Evolutionary conservation across 176 grass and related monocot species (phyloP).

Genomic region (Metroxylon sagu): DNA sequence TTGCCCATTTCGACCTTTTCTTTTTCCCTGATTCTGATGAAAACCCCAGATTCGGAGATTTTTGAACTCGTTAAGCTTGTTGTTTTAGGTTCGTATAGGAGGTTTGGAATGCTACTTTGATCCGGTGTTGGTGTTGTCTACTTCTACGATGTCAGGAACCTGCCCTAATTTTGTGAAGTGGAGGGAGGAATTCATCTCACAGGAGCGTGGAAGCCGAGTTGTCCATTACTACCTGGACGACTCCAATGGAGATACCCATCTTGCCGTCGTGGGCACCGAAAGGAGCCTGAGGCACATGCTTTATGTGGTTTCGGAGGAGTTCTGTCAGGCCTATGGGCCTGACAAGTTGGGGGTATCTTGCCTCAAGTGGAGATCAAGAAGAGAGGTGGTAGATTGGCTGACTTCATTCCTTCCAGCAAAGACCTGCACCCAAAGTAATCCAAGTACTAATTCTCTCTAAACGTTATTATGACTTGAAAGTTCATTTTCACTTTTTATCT

Average conservation of each 20-base stretch:
- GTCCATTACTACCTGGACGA: slow-evolving; percentile 96
- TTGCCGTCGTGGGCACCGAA: slow-evolving; percentile 81
- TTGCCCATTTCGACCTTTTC: no score
- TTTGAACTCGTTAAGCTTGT: no score
- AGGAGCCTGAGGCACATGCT: slow-evolving; percentile 97
- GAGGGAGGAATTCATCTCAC: slow-evolving; percentile 90
- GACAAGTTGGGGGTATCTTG: slow-evolving; percentile 26
- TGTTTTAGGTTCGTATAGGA: background rate
- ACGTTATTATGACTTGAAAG: background rate
- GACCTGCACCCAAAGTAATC: slow-evolving; percentile 32
- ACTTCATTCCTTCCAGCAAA: slow-evolving; percentile 53
- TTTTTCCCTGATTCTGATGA: slow-evolving; percentile 25
- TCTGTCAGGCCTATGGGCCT: slow-evolving; percentile 24
- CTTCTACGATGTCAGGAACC: slow-evolving; percentile 30
- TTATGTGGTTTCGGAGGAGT: slow-evolving; percentile 82
- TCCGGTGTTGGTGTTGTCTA: background rate
- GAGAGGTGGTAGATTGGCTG: slow-evolving; percentile 94
- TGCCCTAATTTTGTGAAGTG: slow-evolving; percentile 71
- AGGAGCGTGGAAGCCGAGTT: slow-evolving; percentile 77
- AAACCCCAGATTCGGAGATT: no score
- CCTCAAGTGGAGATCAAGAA: slow-evolving; percentile 84
- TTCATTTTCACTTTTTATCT: background rate
- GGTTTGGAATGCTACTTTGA: slow-evolving; percentile 20
- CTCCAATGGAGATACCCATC: slow-evolving; percentile 48
- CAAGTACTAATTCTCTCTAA: background rate